Evolutionary conservation across 2,329 filamentous ascomycete species (phyloP).

Genomic region (Biscogniauxia marginata): DNA sequence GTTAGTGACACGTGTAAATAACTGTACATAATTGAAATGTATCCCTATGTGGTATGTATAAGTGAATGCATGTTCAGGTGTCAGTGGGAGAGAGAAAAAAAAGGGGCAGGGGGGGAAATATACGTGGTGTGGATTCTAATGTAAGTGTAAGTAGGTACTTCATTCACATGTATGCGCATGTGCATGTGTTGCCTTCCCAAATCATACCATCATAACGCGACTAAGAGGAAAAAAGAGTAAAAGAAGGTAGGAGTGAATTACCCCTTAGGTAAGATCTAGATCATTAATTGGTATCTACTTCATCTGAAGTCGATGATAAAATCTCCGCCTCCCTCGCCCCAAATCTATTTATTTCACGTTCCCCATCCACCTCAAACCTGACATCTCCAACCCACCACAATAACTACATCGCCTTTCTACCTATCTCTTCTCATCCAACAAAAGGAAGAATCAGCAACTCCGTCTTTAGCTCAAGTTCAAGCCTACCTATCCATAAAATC

Average conservation of each 20-base stretch:
- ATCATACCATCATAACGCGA: not conserved
- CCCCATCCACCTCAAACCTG: not conserved
- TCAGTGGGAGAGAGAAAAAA: not conserved
- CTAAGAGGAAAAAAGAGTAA: not conserved
- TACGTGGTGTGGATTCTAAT: not conserved
- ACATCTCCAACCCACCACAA: not conserved
- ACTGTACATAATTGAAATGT: not conserved
- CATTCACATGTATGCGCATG: not conserved
- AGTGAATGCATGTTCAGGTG: not conserved
- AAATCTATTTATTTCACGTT: not conserved
- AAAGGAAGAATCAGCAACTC: not conserved
- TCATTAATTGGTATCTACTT: not conserved
- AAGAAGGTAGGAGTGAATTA: not conserved
- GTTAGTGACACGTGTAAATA: not conserved
- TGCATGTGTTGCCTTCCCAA: not conserved
- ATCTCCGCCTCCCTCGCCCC: not conserved
- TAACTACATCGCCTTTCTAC: not conserved
- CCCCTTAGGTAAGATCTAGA: not conserved
- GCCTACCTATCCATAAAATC: not conserved
- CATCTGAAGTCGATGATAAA: not conserved
- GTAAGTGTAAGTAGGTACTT: too few species aligned
- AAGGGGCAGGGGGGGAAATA: not conserved
- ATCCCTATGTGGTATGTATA: not conserved
- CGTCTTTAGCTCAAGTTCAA: not conserved
- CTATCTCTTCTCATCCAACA: not conserved